These are phyloP conservation scores for Clavispora vitiphila DNA, from an alignment of 805 yeast genomes.

Conservation along the genomic window DNA sequence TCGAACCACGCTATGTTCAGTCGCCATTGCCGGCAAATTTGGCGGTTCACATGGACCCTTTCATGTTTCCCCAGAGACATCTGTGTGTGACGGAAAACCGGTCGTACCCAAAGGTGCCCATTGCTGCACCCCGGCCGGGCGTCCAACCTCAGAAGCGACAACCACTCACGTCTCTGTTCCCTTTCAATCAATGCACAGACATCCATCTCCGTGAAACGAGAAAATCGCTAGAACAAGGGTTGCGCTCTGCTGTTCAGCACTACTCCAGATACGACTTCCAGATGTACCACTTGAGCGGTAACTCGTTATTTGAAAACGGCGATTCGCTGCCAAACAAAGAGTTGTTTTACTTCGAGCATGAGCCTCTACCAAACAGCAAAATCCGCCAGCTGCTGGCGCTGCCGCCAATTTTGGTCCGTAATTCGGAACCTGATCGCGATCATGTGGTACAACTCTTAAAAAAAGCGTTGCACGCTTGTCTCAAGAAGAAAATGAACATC, in stretches of 20 bases:
- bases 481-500: slow-evolving; percentile 2
- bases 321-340: background rate
- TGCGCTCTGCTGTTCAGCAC: slow-evolving; percentile 3
- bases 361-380: background rate
- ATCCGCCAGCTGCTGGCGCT: background rate
- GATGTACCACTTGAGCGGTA: background rate
- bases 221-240: slow-evolving; percentile 6
- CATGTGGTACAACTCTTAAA: background rate
- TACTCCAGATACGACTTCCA: background rate
- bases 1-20: background rate
- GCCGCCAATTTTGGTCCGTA: slow-evolving; percentile 2
- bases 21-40: background rate
- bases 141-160: too few species aligned
- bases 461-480: background rate
- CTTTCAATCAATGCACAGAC: slow-evolving; percentile 10
- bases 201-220: slow-evolving; percentile 5
- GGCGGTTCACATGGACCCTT: background rate
- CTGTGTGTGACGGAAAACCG: background rate
- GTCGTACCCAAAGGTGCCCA: background rate
- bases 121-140: background rate
- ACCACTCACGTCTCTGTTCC: slow-evolving; percentile 3
- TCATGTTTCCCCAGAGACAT: background rate
- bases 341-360: background rate
- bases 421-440: background rate
- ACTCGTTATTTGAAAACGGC: background rate